phyloP scores from a whole-genome alignment of 140 eudicot species.

The Oenanthe javanica region DNA sequence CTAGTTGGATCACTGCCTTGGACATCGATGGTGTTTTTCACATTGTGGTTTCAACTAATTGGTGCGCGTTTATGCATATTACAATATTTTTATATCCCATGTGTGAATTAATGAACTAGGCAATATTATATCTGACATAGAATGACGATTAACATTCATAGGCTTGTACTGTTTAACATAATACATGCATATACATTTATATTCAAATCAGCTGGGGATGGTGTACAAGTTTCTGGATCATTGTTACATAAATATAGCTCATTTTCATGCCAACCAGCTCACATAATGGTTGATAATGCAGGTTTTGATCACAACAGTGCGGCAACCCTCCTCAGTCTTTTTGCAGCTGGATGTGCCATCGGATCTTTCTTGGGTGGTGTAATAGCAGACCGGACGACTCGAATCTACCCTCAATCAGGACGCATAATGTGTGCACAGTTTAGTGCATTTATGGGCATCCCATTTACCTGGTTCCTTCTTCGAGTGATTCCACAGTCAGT shows the following conservation, averaged over 20 bases:
- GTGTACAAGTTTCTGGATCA: neutral
- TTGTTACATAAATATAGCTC: neutral
- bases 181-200: neutral
- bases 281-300: constrained; percentile 15
- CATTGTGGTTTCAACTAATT: constrained; percentile 82
- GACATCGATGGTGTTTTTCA: constrained; percentile 93
- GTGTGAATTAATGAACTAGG: neutral
- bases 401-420: constrained; percentile 67
- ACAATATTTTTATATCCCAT: neutral
- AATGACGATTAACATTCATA: neutral
- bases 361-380: constrained; percentile 80
- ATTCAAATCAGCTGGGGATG: neutral
- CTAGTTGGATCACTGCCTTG: constrained; percentile 93
- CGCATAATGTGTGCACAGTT: constrained; percentile 89
- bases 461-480: constrained; percentile 75
- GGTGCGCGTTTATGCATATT: constrained; percentile 45
- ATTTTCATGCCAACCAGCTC: neutral
- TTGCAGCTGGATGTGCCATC: constrained; percentile 72
- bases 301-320: constrained; percentile 88
- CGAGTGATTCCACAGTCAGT: constrained; percentile 67
- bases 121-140: neutral
- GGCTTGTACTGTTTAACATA: neutral
- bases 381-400: constrained; percentile 64
- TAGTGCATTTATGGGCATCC: constrained; percentile 89
- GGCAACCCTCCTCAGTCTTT: constrained; percentile 69